These are phyloP conservation scores for Umbelopsis sp. DNA, from an alignment of 192 early-diverging fungal species.

Conservation along the genomic window DNA sequence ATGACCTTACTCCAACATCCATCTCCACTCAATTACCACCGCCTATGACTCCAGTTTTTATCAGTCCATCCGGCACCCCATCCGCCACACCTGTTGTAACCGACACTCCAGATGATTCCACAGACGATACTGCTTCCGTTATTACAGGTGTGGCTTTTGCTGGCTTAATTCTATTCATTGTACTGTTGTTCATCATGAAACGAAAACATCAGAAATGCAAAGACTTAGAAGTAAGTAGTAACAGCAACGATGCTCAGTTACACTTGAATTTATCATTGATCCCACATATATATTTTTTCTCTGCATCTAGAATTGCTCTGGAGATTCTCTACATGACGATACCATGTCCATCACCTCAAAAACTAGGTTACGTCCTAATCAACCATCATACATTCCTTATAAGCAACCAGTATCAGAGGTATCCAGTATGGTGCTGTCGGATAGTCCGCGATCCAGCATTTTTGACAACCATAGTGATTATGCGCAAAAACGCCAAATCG, in stretches of 20 bases:
- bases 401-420: not conserved
- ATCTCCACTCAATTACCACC: not conserved
- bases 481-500: not conserved
- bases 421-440: not conserved
- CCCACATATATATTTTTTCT: not conserved
- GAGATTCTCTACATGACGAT: not conserved
- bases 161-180: not conserved
- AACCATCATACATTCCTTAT: constrained; percentile 11
- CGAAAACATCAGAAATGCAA: not conserved
- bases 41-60: not conserved
- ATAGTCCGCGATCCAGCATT: not conserved
- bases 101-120: not conserved
- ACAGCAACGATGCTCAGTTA: not conserved
- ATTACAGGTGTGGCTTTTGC: constrained; percentile 14
- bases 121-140: not conserved
- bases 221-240: not conserved
- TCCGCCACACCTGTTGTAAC: not conserved
- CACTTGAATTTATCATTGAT: not conserved
- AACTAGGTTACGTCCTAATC: not conserved
- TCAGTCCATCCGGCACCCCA: not conserved
- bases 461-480: not conserved
- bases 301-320: not conserved
- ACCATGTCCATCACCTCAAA: not conserved
- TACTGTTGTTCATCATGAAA: not conserved
- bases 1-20: not conserved